Base-by-base conservation (phyloP, 1,139 yeast species). In the Debaryomyces psychrophilus region DNA sequence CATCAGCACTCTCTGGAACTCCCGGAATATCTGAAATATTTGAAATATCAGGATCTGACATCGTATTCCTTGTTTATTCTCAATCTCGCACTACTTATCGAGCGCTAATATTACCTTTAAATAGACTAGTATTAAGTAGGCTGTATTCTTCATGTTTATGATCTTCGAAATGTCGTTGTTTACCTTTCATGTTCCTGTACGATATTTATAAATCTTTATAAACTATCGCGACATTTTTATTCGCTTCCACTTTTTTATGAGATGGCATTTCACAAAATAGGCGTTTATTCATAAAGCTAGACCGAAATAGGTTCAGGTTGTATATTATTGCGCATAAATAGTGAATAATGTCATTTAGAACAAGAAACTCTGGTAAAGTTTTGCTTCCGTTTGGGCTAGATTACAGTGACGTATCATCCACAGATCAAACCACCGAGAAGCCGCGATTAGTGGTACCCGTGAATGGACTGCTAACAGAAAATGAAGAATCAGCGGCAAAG, bases 381-480 rank as follows among this genome's bases (percentile, higher is more conserved):
- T 57, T 75, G 41, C 64, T 85, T 50, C 90, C 90, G 22, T 83
- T 85, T 64, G 92, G 92, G 4, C 64, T 85, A 45, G 89, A 83
- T 46, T 84, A 82, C 61, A 73, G 78, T 37, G 93, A 85, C 58
- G 72, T 85, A 38, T 52, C 67, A 28, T 50, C 68, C 18, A 56
- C 68, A 14, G 66, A 60, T 34, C 60, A 64, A 45, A 66, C 60
- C 12, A 58, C 66, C 15, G 76, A 71, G 37, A 65, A 66, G 43
- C 75, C 79, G n/a, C 61, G 61, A 43, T 57, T 72, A 36, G 68
- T 69, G 37, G 61, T 87, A 23, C 97, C 97, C 0, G 79, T 88
- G 1, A 87, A 85, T 62, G 87, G 87, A 2, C 76, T 83, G 4
- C 67, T 84, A 23, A 76, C 78, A 2, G 68, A 69, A 6, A 56